These are phyloP conservation scores for Coemansia sp. DNA, from an alignment of 371 early-diverging fungal species.

Conservation along the genomic window DNA sequence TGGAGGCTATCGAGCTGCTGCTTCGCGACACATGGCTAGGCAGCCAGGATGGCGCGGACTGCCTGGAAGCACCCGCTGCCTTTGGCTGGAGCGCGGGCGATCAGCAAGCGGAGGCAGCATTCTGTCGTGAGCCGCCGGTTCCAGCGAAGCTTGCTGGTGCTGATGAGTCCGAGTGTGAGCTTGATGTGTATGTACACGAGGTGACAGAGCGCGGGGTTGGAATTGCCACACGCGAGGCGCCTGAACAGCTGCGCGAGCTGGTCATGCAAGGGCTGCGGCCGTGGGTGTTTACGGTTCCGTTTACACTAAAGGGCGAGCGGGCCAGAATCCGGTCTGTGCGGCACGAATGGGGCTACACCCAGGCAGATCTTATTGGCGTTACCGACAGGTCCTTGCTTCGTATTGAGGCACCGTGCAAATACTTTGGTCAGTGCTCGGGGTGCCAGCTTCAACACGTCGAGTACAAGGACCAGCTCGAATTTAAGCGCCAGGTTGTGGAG, in stretches of 20 bases:
- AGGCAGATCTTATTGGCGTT: conserved; percentile 59
- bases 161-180: conserved; percentile 22
- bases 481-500: conserved; percentile 57
- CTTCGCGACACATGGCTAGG: conserved; percentile 22
- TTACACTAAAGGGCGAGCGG: conserved; percentile 55
- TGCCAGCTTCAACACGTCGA: conserved; percentile 63
- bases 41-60: background rate
- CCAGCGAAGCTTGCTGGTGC: conserved; percentile 40
- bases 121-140: conserved; percentile 30
- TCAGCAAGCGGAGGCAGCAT: conserved; percentile 20
- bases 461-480: conserved; percentile 58
- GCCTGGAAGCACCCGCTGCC: conserved; percentile 2
- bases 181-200: conserved; percentile 43
- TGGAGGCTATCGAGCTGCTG: conserved; percentile 29
- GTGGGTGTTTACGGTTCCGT: conserved; percentile 59
- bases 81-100: conserved; percentile 42
- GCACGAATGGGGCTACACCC: conserved; percentile 61
- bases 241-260: conserved; percentile 29
- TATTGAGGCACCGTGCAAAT: conserved; percentile 56
- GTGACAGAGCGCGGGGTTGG: conserved; percentile 45
- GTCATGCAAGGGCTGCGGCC: conserved; percentile 28
- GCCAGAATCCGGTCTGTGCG: conserved; percentile 54
- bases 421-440: conserved; percentile 61
- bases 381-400: conserved; percentile 50
- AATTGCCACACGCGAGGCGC: conserved; percentile 40